These are phyloP conservation scores for Aspergillus intermedius DNA, from an alignment of 2,329 filamentous ascomycete species.

Conservation along the genomic window DNA sequence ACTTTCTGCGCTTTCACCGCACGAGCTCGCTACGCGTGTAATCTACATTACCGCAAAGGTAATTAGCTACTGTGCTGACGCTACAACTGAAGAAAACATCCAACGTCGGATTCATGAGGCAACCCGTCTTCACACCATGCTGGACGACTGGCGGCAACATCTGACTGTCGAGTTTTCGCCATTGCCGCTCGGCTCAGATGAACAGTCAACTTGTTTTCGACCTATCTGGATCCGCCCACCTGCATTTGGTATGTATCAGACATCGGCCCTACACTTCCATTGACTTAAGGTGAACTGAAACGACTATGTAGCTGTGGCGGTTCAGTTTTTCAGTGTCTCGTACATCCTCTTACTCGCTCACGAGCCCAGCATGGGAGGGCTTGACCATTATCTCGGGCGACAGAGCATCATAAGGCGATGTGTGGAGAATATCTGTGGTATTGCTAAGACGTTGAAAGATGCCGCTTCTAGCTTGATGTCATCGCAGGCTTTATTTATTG, in stretches of 20 bases:
- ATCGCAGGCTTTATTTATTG: constrained; percentile 20
- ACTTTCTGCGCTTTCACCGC: constrained; percentile 42
- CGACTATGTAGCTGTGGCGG: constrained; percentile 9
- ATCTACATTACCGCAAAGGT: constrained; percentile 18
- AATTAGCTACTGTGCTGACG: constrained; percentile 15
- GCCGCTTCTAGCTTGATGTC: constrained; percentile 18
- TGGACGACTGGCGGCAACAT: constrained; percentile 21
- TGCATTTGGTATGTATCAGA: constrained; percentile 13
- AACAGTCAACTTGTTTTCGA: constrained; percentile 6
- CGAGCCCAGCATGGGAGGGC: constrained; percentile 16
- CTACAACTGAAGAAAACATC: constrained; percentile 6
- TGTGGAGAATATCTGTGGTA: constrained; percentile 19
- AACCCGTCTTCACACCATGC: constrained; percentile 9
- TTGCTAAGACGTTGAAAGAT: constrained; percentile 19
- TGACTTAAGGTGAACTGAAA: background rate
- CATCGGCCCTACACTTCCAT: background rate
- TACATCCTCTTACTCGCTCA: constrained; percentile 16
- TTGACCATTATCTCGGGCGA: constrained; percentile 12
- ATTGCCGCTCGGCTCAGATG: constrained; percentile 8
- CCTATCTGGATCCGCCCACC: constrained; percentile 21
- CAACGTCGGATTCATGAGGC: constrained; percentile 10
- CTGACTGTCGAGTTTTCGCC: constrained; percentile 20
- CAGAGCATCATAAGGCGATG: constrained; percentile 12
- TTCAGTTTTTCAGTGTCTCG: constrained; percentile 17
- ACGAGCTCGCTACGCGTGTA: constrained; percentile 46